Conservation (phyloP, 2,329 filamentous ascomycete genomes). For the Orbilia javanica region DNA sequence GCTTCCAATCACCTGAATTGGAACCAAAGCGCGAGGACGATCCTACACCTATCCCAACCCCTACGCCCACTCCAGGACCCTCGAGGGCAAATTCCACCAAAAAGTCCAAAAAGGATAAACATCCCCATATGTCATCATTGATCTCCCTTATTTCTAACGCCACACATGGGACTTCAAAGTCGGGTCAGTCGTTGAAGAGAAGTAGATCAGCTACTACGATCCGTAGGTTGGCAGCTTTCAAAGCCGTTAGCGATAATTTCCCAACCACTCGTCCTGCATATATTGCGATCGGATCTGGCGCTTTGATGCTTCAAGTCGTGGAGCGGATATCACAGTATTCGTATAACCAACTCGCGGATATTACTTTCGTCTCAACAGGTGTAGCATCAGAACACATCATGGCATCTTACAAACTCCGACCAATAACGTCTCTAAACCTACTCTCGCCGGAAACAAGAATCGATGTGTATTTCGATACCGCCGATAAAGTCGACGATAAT, state of each 20-base stretch:
- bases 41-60: neutral
- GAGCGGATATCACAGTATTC: constrained; percentile 38
- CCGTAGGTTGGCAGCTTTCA: constrained; percentile 38
- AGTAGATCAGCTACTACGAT: constrained; percentile 11
- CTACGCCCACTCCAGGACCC: constrained; percentile 10
- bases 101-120: constrained; percentile 15
- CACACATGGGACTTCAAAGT: neutral
- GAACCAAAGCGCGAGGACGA: neutral
- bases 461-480: constrained; percentile 94
- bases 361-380: constrained; percentile 49
- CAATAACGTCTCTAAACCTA: constrained; percentile 34
- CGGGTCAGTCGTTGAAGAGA: constrained; percentile 8
- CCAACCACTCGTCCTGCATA: constrained; percentile 40
- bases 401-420: constrained; percentile 42
- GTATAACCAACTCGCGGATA: constrained; percentile 23
- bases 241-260: constrained; percentile 51
- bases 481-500: constrained; percentile 94
- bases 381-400: constrained; percentile 52
- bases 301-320: constrained; percentile 40
- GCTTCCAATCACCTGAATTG: constrained; percentile 40
- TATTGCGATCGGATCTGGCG: constrained; percentile 47
- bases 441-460: constrained; percentile 71
- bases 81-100: constrained; percentile 5
- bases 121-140: constrained; percentile 10
- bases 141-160: constrained; percentile 32